Conservation (phyloP, 2,329 filamentous ascomycete species). For the Paraconiothyrium brasiliense region DNA sequence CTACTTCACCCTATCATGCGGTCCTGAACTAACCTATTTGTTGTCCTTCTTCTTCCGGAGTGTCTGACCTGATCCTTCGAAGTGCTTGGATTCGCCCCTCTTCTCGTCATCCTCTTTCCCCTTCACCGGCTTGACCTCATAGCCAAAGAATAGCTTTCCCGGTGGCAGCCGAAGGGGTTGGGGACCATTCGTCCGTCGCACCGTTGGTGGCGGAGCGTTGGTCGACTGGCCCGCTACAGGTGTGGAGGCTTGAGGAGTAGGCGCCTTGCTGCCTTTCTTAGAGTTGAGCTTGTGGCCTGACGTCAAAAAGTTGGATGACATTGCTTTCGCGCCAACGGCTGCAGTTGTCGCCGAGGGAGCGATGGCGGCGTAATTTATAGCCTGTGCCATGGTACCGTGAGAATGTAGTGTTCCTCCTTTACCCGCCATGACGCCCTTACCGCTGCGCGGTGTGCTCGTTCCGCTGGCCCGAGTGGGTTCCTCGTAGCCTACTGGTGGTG, state of each 20-base stretch:
- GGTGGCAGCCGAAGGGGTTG: slow-evolving; percentile 84
- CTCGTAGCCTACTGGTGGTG: slow-evolving; percentile 90
- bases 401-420: slow-evolving; percentile 78
- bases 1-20: not conserved
- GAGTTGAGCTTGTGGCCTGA: slow-evolving; percentile 83
- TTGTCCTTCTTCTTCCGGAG: slow-evolving; percentile 76
- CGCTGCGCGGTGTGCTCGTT: slow-evolving; percentile 84
- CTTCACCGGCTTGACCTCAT: slow-evolving; percentile 88
- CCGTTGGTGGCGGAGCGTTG: slow-evolving; percentile 51
- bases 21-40: slow-evolving; percentile 34
- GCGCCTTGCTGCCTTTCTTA: slow-evolving; percentile 81
- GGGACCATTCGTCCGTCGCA: slow-evolving; percentile 74
- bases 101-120: slow-evolving; percentile 74
- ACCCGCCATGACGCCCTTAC: slow-evolving; percentile 68
- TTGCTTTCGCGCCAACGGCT: slow-evolving; percentile 68
- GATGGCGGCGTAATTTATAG: slow-evolving; percentile 96
- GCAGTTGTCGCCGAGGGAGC: slow-evolving; percentile 77
- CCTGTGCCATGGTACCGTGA: slow-evolving; percentile 93
- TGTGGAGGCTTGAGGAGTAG: slow-evolving; percentile 67
- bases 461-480: slow-evolving; percentile 82
- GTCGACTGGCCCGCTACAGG: slow-evolving; percentile 69
- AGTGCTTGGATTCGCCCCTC: slow-evolving; percentile 71
- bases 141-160: slow-evolving; percentile 96
- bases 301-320: slow-evolving; percentile 79
- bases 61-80: slow-evolving; percentile 86